These are phyloP conservation scores for Macrocystidia cucumis DNA, from an alignment of 1,284 basidiomycete genomes.

Conservation along the genomic window DNA sequence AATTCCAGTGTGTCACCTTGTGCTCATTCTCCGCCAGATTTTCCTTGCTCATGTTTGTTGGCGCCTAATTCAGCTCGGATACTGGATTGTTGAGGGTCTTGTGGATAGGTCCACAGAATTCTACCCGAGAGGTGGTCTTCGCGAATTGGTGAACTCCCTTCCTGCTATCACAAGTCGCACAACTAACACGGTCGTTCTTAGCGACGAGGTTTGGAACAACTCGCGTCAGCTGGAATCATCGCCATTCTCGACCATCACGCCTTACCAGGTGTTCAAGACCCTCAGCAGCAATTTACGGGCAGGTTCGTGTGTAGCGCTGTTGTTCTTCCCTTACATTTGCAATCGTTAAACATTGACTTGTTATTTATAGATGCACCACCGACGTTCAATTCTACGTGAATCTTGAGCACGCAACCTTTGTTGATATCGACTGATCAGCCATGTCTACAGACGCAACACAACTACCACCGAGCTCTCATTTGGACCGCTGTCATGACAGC, in stretches of 20 bases:
- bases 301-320: constrained; percentile 28
- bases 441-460: constrained; percentile 44
- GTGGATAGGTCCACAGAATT: constrained; percentile 55
- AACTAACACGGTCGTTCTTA: constrained; percentile 16
- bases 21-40: background rate
- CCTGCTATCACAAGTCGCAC: background rate
- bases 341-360: background rate
- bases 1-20: constrained; percentile 46
- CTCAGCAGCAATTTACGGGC: constrained; percentile 59
- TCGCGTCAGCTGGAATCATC: constrained; percentile 53
- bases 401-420: constrained; percentile 1
- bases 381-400: constrained; percentile 66
- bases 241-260: constrained; percentile 74
- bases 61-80: constrained; percentile 49
- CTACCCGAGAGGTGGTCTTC: constrained; percentile 63
- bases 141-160: constrained; percentile 38
- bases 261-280: constrained; percentile 59
- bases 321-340: background rate
- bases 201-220: constrained; percentile 52
- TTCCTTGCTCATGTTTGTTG: background rate
- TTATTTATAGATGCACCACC: constrained; percentile 44
- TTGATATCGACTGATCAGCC: constrained; percentile 4
- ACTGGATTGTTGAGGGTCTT: constrained; percentile 71
- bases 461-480: constrained; percentile 66
- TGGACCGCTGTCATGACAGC: constrained; percentile 76